phyloP scores from a whole-genome alignment of 2,329 filamentous ascomycete species.

The Aspergillus pseudoviridinutans region DNA sequence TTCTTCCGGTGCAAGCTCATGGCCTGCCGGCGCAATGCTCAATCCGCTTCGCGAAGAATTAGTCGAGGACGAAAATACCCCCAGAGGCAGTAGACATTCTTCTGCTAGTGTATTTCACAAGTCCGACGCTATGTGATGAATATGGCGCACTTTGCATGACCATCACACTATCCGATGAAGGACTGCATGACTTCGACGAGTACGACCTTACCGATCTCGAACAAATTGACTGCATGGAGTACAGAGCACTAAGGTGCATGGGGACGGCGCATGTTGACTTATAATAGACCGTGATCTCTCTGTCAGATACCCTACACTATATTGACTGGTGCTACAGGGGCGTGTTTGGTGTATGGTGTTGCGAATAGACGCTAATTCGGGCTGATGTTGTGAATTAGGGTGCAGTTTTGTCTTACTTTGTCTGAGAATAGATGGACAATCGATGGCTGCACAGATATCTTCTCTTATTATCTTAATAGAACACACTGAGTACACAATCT shows the following conservation, averaged over 20 bases:
- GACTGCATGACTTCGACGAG: neutral
- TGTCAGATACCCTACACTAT: neutral
- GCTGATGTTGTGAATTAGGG: neutral
- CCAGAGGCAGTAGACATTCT: slow-evolving; percentile 5
- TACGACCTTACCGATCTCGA: neutral
- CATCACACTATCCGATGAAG: neutral
- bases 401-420: neutral
- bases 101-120: slow-evolving; percentile 1
- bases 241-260: neutral
- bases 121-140: neutral
- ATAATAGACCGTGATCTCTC: neutral
- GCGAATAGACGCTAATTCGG: neutral
- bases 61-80: slow-evolving; percentile 4
- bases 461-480: neutral
- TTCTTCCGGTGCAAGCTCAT: slow-evolving; percentile 13
- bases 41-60: slow-evolving; percentile 1
- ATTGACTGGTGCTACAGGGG: neutral
- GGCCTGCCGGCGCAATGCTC: slow-evolving; percentile 7
- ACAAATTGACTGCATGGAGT: neutral
- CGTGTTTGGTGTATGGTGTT: neutral
- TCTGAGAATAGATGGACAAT: neutral
- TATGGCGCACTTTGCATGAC: neutral
- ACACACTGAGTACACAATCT: neutral
- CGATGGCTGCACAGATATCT: neutral
- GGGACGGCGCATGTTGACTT: neutral